Percentiles rank a stretch among this genome's conserved stretches.
These are phyloP conservation scores for Simplicillium sp. DNA, from an alignment of 2,329 filamentous ascomycete species.

Conservation along the genomic window DNA sequence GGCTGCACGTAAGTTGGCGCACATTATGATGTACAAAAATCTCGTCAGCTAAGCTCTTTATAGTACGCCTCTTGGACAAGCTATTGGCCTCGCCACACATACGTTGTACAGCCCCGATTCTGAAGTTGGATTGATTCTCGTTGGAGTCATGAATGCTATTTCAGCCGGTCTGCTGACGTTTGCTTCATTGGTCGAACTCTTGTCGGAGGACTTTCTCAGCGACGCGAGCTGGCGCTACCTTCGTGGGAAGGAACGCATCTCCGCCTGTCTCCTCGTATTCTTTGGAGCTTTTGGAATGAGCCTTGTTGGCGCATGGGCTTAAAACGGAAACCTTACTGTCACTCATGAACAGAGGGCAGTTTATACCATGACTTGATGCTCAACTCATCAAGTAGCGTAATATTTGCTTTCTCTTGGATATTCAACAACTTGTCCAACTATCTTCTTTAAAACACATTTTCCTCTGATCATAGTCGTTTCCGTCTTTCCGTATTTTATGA, in stretches of 20 bases:
- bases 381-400: not conserved
- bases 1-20: slow-evolving; percentile 35
- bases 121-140: slow-evolving; percentile 56
- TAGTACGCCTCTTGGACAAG: slow-evolving; percentile 60
- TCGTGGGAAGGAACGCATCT: slow-evolving; percentile 40
- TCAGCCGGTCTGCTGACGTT: slow-evolving; percentile 63
- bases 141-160: slow-evolving; percentile 67
- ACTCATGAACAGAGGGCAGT: not conserved
- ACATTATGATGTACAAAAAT: not conserved
- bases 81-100: slow-evolving; percentile 61
- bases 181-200: slow-evolving; percentile 60
- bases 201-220: slow-evolving; percentile 62
- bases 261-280: slow-evolving; percentile 48
- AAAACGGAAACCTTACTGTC: slow-evolving; percentile 7
- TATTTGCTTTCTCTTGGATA: slow-evolving; percentile 3
- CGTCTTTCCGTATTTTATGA: slow-evolving; percentile 12
- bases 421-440: not conserved
- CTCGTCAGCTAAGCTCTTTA: slow-evolving; percentile 6
- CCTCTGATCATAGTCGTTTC: not conserved
- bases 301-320: slow-evolving; percentile 55
- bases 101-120: slow-evolving; percentile 60
- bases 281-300: slow-evolving; percentile 53
- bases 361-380: not conserved
- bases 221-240: slow-evolving; percentile 52
- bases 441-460: not conserved